These are phyloP conservation scores for Cladosporium colombiae DNA, from an alignment of 2,329 filamentous ascomycete genomes.

Conservation along the genomic window DNA sequence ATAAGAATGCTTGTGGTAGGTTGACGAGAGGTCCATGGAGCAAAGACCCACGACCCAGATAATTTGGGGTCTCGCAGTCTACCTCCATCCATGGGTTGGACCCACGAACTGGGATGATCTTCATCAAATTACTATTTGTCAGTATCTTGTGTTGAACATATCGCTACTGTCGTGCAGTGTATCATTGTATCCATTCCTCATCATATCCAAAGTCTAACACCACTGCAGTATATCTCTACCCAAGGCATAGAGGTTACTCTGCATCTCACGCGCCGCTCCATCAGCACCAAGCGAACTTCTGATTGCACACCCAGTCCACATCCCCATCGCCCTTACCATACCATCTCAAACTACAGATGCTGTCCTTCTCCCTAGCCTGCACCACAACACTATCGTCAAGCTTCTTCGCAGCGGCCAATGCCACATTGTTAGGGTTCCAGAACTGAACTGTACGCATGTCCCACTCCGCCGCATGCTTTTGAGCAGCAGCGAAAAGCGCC, in stretches of 20 bases:
- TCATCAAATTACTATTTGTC: not conserved
- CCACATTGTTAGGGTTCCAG: conserved; percentile 73
- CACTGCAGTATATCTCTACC: not conserved
- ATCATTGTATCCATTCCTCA: not conserved
- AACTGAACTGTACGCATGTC: conserved; percentile 69
- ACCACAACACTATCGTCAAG: conserved; percentile 54
- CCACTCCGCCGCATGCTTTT: conserved; percentile 71
- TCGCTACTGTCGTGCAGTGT: not conserved
- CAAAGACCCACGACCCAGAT: not conserved
- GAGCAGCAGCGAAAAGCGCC: conserved; percentile 66
- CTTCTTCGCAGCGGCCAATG: conserved; percentile 43
- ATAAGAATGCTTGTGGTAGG: not conserved
- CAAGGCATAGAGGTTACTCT: not conserved
- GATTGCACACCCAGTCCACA: conserved; percentile 72
- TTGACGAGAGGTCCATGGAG: not conserved
- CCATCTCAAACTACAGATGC: conserved; percentile 73
- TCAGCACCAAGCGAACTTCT: conserved; percentile 78
- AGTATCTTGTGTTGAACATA: not conserved
- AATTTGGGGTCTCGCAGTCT: too few relatives aligned
- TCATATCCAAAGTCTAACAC: not conserved
- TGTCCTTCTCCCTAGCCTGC: conserved; percentile 61
- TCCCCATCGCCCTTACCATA: conserved; percentile 57
- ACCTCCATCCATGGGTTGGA: not conserved
- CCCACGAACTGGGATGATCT: not conserved
- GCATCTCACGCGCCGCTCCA: not conserved